Conservation (phyloP, 2,329 filamentous ascomycete genomes). For the Calonectria naviculata region DNA sequence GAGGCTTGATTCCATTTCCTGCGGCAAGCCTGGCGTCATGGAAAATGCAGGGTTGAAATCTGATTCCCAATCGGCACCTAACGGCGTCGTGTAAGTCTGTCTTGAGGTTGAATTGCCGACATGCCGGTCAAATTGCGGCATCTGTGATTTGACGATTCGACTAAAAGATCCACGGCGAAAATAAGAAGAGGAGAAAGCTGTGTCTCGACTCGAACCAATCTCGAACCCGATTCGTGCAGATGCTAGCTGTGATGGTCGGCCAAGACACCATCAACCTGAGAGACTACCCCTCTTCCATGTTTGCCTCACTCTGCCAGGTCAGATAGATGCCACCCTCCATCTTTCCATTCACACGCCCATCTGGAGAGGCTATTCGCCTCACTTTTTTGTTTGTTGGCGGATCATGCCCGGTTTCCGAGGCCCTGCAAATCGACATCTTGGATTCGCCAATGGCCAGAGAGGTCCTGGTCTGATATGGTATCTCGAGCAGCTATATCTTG, state of each 20-base stretch:
- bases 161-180: background rate
- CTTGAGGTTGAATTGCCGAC: background rate
- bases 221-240: background rate
- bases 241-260: background rate
- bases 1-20: background rate
- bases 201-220: background rate
- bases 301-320: conserved; percentile 10
- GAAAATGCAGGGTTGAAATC: conserved; percentile 7
- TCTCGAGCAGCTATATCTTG: conserved; percentile 13
- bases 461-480: background rate
- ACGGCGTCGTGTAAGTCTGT: conserved; percentile 7
- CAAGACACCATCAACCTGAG: conserved; percentile 8
- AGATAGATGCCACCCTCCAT: conserved; percentile 9
- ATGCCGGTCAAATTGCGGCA: background rate
- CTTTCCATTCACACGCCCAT: background rate
- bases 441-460: background rate
- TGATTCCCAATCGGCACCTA: conserved; percentile 21
- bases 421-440: background rate
- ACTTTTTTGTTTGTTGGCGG: conserved; percentile 10
- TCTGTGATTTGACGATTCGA: background rate
- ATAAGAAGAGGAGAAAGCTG: background rate
- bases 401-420: background rate
- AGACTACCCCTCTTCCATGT: conserved; percentile 1
- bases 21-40: background rate
- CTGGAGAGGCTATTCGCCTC: conserved; percentile 9